These are phyloP conservation scores for Tillandsia leiboldiana DNA, from an alignment of 176 grass and related monocot species.

Conservation along the genomic window DNA sequence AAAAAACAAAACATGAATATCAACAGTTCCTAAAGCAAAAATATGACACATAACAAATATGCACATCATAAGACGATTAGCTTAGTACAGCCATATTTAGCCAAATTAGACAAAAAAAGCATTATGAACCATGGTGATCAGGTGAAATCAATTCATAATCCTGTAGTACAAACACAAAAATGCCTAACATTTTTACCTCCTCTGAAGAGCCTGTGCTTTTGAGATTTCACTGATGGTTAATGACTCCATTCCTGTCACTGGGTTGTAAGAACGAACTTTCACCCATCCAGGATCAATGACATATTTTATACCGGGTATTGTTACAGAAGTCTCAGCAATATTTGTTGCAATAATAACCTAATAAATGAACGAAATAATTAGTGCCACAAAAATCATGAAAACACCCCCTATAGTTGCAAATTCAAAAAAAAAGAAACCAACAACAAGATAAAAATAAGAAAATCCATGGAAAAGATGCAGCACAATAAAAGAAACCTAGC, in stretches of 20 bases:
- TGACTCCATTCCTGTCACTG: constrained; percentile 90
- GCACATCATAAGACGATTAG: too few relatives aligned
- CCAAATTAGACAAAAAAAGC: not conserved
- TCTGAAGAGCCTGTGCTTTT: constrained; percentile 95
- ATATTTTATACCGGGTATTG: constrained; percentile 98
- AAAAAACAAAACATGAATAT: too few relatives aligned
- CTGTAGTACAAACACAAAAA: not conserved
- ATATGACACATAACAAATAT: too few relatives aligned
- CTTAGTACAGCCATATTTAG: too few relatives aligned
- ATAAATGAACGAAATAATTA: not conserved
- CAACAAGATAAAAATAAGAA: not conserved
- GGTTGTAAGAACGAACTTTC: constrained; percentile 92
- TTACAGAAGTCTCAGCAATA: constrained; percentile 96
- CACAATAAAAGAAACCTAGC: not conserved
- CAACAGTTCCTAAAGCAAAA: too few relatives aligned
- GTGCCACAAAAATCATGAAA: not conserved
- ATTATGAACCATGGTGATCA: not conserved
- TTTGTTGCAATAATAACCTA: constrained; percentile 97
- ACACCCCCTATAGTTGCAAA: not conserved
- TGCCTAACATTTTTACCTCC: constrained; percentile 37
- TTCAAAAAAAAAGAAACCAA: not conserved
- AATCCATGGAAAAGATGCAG: not conserved
- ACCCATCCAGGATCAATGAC: constrained; percentile 92
- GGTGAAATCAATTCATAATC: not conserved
- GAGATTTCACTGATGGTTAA: constrained; percentile 76